These are phyloP conservation scores for Solanum boliviense DNA, from an alignment of 257 asterid genomes.

Conservation along the genomic window DNA sequence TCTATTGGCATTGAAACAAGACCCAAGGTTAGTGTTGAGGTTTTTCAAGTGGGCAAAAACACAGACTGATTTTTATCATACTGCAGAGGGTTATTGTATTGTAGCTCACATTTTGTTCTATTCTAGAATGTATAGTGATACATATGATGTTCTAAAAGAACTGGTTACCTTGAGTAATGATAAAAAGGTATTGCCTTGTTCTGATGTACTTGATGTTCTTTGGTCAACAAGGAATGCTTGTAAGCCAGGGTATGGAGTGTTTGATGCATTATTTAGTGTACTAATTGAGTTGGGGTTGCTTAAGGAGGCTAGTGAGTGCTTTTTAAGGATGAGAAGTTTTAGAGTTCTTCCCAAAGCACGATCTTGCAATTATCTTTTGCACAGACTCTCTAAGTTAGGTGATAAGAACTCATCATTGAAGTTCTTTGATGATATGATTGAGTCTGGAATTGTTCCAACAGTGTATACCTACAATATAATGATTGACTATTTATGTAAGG, in stretches of 20 bases:
- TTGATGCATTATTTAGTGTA: constrained; percentile 63
- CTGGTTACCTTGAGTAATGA: constrained; percentile 31
- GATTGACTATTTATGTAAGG: constrained; percentile 66
- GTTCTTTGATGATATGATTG: constrained; percentile 54
- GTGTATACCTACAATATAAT: constrained; percentile 66
- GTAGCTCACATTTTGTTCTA: constrained; percentile 78
- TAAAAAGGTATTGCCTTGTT: constrained; percentile 6
- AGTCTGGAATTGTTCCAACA: constrained; percentile 49
- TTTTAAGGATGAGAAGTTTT: constrained; percentile 51
- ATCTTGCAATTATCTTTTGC: constrained; percentile 76
- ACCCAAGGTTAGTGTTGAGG: constrained; percentile 70
- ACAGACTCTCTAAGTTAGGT: constrained; percentile 34
- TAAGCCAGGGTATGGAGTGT: constrained; percentile 65
- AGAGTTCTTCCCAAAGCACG: constrained; percentile 56
- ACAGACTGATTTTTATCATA: constrained; percentile 37
- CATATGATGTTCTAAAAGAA: constrained; percentile 41
- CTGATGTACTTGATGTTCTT: constrained; percentile 44
- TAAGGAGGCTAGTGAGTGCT: constrained; percentile 73
- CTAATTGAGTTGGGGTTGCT: constrained; percentile 58
- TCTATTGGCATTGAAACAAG: constrained; percentile 45
- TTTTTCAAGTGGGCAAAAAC: constrained; percentile 60
- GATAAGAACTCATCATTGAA: constrained; percentile 31
- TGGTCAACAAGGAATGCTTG: constrained; percentile 64
- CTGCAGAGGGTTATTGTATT: constrained; percentile 55
- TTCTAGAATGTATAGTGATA: constrained; percentile 58